Evolutionary conservation across 352 stramenopile species (phyloP), one percentile per base, ranked within the genome.

Genomic region (Phytophthora meadii): DNA sequence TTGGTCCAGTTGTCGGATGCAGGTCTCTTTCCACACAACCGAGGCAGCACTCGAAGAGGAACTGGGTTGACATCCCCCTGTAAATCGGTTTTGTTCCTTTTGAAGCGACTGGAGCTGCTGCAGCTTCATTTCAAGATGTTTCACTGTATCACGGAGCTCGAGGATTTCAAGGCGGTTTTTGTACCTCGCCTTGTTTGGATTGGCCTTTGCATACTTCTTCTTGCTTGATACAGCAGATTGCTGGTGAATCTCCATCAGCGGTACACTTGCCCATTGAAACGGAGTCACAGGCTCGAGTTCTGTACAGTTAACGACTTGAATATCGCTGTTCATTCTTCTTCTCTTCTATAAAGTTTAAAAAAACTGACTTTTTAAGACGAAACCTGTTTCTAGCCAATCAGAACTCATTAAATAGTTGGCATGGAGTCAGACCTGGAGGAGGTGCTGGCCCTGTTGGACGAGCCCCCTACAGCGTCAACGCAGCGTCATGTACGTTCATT

Each of bases 101-200:
- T 27, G 56, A 24, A 65, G 25, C 2, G n/a, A 45, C 37, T 62
- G 47, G 14, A 70, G 41, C 39, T 67, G 41, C 17, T 47, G 32
- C 3, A 74, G 46, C 17, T 57, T 59, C n/a, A 55, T 44, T 41
- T 72, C 40, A 44, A 76, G 32, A 5, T 53, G 52, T 27, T 42
- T n/a, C 28, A 49, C 55, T 32, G 68, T 37, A 6, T 52, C 11
- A 2, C 62, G 61, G 7, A 72, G 27, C 11, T 56, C 25, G 2
- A 45, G 25, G 5, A 72, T 12, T 22, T 65, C 30, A 5, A 53
- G 41, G 4, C 47, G 66, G 41, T 63, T 55, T 48, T 68, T 52
- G 27, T 65, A 61, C 0, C 68, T 60, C 12, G 68, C 62, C 14
- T 68, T 68, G 32, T 72, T 76, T 12, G 68, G 68, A 46, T 75